Base-by-base conservation (phyloP, 225 moss, liverwort and hornwort species). In the Antitrichia curtipendula region DNA sequence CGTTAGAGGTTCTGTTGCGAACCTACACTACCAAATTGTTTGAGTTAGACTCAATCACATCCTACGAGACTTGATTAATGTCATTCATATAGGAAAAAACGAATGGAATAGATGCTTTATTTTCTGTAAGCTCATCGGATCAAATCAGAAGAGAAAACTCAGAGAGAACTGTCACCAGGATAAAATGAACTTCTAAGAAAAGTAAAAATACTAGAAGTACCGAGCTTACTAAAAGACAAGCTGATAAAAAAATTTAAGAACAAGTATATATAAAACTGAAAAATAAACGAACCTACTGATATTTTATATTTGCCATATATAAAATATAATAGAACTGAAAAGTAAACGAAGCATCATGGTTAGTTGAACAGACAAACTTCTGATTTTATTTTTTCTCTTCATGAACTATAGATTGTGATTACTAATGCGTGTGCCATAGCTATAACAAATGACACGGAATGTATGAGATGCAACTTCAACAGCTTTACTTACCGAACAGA, bases 1-100 rank as follows among this genome's bases (percentile, higher is more conserved):
- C 34, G 96, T 92, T 65, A 98, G 90, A 80, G 95, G 91, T 62
- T 94, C 96, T 85, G 98, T 96, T 56, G 91, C 84, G 76, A 98
- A 96, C 73, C 96, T 97, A 43, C 65, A 77, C 41, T 50, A 57
- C 10, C 80, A 65, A 59, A 7, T 34, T 40, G 45, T 13, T 24
- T 54, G 58, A 72, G 45, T 71, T 41, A 43, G 34, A 70, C n/a
- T 53, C 29, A 15, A 82, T 16, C 56, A 68, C 20, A 28, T 71
- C 41, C 14, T 40, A 27, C 19, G 83, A 56, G 53, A 66, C 41
- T 54, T 32, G 6, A 70, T 57, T 22, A 52, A 43, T 31, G 29
- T 57, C 40, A 1, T 56, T 56, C 58, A 71, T 45, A 34, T 5
- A 41, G 43, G 21, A 72, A 82, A 69, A 71, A 53, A 72, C 58